A percentile compares a stretch with the other conserved stretches of the same genome.
phyloP scores from a whole-genome alignment of 2,329 filamentous ascomycete genomes.

The Penicillium psychrosexuale region DNA sequence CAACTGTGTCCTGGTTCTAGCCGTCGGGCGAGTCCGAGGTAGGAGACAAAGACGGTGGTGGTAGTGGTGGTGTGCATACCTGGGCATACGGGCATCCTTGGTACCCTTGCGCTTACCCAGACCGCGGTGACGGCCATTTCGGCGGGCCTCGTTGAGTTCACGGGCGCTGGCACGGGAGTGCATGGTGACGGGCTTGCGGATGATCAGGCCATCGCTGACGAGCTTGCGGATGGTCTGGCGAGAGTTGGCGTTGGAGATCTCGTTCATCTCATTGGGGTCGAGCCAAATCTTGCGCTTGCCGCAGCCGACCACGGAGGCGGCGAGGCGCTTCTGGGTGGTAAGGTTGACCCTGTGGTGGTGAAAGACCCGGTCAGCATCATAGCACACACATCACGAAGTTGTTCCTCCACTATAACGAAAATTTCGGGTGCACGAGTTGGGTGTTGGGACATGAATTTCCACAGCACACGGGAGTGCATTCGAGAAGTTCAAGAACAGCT shows the following conservation, averaged over 20 bases:
- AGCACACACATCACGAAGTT: conserved; percentile 18
- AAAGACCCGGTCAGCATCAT: conserved; percentile 32
- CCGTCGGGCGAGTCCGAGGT: background rate
- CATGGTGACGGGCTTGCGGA: conserved; percentile 99
- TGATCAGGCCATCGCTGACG: conserved; percentile 99
- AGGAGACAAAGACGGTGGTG: background rate
- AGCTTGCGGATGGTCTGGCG: conserved; percentile 99
- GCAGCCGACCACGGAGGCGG: conserved; percentile 96
- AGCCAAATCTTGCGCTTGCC: conserved; percentile 99
- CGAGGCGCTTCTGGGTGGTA: conserved; percentile 99
- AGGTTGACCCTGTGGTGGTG: conserved; percentile 84
- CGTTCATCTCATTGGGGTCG: conserved; percentile 97
- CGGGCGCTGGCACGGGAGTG: conserved; percentile 97
- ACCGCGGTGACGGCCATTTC: conserved; percentile 95
- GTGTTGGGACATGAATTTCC: conserved; percentile 2
- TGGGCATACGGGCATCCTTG: conserved; percentile 97
- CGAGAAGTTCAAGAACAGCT: conserved; percentile 17
- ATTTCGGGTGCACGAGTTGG: conserved; percentile 13
- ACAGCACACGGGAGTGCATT: conserved; percentile 17
- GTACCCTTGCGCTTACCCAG: conserved; percentile 99
- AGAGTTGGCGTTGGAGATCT: conserved; percentile 99
- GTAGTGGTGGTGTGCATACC: conserved; percentile 55
- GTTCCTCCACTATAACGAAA: conserved; percentile 13
- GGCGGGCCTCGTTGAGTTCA: conserved; percentile 88
- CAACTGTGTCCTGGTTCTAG: background rate